Evolutionary conservation across 768 basidiomycete genomes (phyloP), one percentile per base, ranked within the genome.

Genomic region (Podaxis pistillaris): DNA sequence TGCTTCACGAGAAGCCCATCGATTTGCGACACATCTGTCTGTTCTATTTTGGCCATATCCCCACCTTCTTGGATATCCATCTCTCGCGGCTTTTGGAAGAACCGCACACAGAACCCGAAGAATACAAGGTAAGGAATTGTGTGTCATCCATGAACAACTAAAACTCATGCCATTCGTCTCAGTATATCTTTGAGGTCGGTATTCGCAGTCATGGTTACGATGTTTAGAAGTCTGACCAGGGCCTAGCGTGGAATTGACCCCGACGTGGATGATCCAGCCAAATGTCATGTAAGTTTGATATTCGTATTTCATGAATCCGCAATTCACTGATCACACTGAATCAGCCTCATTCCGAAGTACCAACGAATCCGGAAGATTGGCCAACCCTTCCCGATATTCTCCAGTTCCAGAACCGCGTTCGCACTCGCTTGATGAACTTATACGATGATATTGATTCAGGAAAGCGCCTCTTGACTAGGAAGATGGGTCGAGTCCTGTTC

Each of bases 11-110:
- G 71, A 96, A 93, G 71, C 96, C 96, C 2, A 98, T 98, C 64
- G 89, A 97, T 69, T 78, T 98, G 51, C 83, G 97, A 33, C 96
- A 98, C 73, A 94, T 96, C 61, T 96, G 94, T 70, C 81, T 98
- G n/a, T 99, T 99, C 77, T 98, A 98, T 74, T 70, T 93, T 12
- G 96, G 96, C 0, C 97, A 98, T 72, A 94, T 98, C 51, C 94
- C 94, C 1, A 82, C 92, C 19, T 97, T 96, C 78, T 74, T 96
- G 65, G 96, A 97, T 69, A 97, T 97, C 24, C 90, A 96, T 69
- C 75, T 96, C 53, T 91, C 92, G 2, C 81, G 82, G 54, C 74
- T 94, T 12, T 73, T 97, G 56, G 70, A 85, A 44, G 90, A 95
- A 67, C 85, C 88, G 1, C 85, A 93, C 68, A 94, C 94, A 0